phyloP scores from a whole-genome alignment of 163 green algal species.

The Smithsoniella earleae region DNA sequence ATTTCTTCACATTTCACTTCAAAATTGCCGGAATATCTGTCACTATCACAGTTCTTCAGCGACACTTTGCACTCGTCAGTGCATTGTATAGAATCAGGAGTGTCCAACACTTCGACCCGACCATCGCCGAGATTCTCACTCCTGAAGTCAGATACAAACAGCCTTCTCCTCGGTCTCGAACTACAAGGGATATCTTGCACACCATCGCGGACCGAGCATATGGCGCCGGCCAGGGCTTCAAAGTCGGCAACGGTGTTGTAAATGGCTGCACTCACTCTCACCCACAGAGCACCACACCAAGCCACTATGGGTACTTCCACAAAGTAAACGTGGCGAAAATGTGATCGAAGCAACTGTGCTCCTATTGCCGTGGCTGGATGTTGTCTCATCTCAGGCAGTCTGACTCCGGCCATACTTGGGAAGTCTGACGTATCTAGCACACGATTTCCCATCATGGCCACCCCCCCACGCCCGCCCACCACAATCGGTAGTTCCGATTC shows the following conservation, averaged over 20 bases:
- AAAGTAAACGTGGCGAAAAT: conserved; percentile 34
- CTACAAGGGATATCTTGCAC: too few species aligned
- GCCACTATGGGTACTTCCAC: conserved; percentile 41
- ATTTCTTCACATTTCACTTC: too few species aligned
- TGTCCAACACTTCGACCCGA: too few species aligned
- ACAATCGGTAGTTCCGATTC: background rate
- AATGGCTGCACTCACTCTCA: conserved; percentile 38
- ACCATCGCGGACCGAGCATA: conserved; percentile 29
- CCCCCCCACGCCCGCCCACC: background rate
- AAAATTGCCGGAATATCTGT: too few species aligned
- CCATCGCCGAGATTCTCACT: too few species aligned
- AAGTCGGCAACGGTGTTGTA: conserved; percentile 47
- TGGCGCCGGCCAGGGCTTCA: conserved; percentile 35
- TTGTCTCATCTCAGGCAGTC: conserved; percentile 39
- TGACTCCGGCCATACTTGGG: conserved; percentile 44
- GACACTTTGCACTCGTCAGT: too few species aligned
- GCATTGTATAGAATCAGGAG: too few species aligned
- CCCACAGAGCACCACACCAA: conserved; percentile 39
- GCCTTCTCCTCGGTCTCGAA: too few species aligned
- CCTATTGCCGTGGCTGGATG: background rate
- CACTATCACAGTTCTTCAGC: too few species aligned
- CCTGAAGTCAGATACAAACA: too few species aligned
- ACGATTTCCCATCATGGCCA: background rate
- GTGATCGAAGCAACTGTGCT: conserved; percentile 37
- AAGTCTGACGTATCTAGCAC: background rate